A percentile compares a stretch with the other conserved stretches of the same genome.
phyloP scores from a whole-genome alignment of 2,329 filamentous ascomycete species.

The Emergomyces africanus region DNA sequence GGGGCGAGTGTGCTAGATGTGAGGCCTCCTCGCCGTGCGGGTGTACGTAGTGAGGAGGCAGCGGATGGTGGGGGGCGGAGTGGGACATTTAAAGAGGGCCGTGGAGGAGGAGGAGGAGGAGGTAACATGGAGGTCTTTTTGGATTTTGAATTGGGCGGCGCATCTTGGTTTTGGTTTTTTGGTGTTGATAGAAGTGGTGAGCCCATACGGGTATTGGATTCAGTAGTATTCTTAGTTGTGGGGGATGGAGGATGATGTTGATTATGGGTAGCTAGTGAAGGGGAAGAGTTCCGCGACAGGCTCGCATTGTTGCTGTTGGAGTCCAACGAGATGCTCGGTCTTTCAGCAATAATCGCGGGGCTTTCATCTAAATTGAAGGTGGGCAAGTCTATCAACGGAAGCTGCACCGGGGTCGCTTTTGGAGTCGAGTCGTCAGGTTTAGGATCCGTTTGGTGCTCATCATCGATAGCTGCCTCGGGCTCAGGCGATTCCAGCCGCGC shows the following conservation, averaged over 20 bases:
- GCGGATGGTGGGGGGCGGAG: constrained; percentile 33
- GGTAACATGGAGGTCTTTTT: constrained; percentile 8
- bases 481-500: not conserved
- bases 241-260: not conserved
- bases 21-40: constrained; percentile 28
- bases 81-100: constrained; percentile 16
- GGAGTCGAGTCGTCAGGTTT: constrained; percentile 6
- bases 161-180: constrained; percentile 9
- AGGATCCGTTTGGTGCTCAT: not conserved
- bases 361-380: not conserved
- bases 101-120: constrained; percentile 13
- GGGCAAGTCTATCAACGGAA: not conserved
- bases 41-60: constrained; percentile 31
- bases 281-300: constrained; percentile 5
- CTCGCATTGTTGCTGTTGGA: not conserved
- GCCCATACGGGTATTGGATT: constrained; percentile 7
- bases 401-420: not conserved
- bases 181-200: constrained; percentile 14
- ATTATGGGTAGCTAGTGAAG: not conserved
- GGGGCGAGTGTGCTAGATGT: constrained; percentile 32
- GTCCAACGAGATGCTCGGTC: not conserved
- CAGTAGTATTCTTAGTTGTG: not conserved
- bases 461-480: not conserved
- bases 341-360: not conserved
- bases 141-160: constrained; percentile 8